phyloP scores from a whole-genome alignment of 257 asterid species.

The Pogostemon cablin region DNA sequence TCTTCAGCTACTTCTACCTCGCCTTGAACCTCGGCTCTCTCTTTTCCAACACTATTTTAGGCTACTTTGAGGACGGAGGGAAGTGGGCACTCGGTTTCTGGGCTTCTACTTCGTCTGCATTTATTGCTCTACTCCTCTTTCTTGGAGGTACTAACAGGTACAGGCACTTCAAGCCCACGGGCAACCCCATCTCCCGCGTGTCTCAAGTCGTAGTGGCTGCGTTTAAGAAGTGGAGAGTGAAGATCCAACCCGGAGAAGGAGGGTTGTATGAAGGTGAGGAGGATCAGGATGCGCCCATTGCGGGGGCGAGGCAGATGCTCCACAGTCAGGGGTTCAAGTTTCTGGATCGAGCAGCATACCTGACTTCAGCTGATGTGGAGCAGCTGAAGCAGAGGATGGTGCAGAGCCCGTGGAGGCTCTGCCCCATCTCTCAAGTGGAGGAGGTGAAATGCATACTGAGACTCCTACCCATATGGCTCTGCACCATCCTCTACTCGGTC shows the following conservation, averaged over 20 bases:
- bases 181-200: conserved; percentile 81
- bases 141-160: conserved; percentile 70
- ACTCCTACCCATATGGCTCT: conserved; percentile 91
- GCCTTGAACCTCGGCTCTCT: conserved; percentile 88
- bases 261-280: conserved; percentile 48
- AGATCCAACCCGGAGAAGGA: conserved; percentile 39
- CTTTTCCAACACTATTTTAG: conserved; percentile 83
- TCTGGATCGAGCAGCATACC: conserved; percentile 79
- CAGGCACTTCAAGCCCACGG: conserved; percentile 75
- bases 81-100: conserved; percentile 92
- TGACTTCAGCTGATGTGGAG: conserved; percentile 59
- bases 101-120: conserved; percentile 84
- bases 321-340: conserved; percentile 90
- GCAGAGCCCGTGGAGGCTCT: conserved; percentile 68
- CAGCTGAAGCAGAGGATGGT: conserved; percentile 41
- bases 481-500: conserved; percentile 90
- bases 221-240: conserved; percentile 49
- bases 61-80: conserved; percentile 83
- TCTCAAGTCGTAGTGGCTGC: conserved; percentile 84
- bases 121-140: conserved; percentile 67
- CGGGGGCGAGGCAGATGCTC: conserved; percentile 62
- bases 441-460: conserved; percentile 88
- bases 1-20: conserved; percentile 91
- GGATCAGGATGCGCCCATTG: conserved; percentile 30
- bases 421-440: conserved; percentile 93